phyloP scores from a whole-genome alignment of 2,329 filamentous ascomycete genomes.

The Epichloe bromicola region DNA sequence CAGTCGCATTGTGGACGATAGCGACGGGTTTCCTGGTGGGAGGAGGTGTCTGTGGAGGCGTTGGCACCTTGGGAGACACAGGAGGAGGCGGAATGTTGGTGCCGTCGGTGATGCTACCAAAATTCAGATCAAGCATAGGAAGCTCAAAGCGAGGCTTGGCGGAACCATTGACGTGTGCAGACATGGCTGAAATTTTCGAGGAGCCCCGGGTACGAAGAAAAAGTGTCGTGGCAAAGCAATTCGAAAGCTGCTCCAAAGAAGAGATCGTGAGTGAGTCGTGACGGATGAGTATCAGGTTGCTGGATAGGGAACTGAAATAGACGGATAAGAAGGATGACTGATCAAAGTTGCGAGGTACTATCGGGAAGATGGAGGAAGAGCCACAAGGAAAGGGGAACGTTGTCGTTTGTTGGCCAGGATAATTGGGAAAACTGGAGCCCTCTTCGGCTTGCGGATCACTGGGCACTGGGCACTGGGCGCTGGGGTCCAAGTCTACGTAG shows the following conservation, averaged over 20 bases:
- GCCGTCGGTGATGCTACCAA: constrained; percentile 45
- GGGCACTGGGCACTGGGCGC: no score
- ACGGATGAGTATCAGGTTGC: neutral
- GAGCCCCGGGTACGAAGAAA: neutral
- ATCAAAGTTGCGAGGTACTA: neutral
- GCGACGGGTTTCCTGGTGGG: constrained; percentile 12
- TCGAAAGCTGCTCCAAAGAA: neutral
- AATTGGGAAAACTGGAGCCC: constrained; percentile 8
- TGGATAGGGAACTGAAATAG: neutral
- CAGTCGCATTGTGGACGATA: neutral
- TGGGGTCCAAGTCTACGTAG: no score
- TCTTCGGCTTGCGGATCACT: neutral
- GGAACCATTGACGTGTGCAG: constrained; percentile 18
- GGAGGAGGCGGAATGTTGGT: constrained; percentile 47
- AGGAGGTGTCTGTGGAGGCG: constrained; percentile 27
- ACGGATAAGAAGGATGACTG: neutral
- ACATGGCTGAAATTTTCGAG: constrained; percentile 13
- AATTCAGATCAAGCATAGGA: constrained; percentile 44
- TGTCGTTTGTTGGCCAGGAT: constrained; percentile 4
- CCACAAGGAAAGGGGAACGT: constrained; percentile 5
- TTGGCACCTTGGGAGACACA: constrained; percentile 39
- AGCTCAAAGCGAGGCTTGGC: constrained; percentile 37
- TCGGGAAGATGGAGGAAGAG: neutral
- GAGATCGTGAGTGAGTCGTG: neutral
- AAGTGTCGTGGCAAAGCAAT: neutral